phyloP scores from a whole-genome alignment of 192 early-diverging fungal genomes.

The Gryganskiella cystojenkinii region DNA sequence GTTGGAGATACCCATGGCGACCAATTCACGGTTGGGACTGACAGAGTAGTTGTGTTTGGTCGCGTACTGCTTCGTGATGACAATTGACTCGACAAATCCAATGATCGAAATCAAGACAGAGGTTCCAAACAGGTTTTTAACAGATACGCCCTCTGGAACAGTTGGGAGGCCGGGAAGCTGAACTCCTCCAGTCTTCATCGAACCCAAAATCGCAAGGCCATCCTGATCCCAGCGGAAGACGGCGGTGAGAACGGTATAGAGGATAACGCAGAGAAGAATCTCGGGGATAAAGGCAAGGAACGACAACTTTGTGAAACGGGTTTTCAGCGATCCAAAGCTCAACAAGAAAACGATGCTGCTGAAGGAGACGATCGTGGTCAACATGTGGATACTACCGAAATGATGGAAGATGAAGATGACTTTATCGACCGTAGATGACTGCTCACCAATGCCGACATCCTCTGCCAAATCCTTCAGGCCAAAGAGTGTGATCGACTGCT shows the following conservation, averaged over 20 bases:
- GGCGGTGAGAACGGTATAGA: slow-evolving; percentile 72
- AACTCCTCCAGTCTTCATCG: slow-evolving; percentile 73
- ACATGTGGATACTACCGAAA: slow-evolving; percentile 69
- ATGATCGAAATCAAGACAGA: slow-evolving; percentile 93
- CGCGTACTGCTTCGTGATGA: slow-evolving; percentile 92
- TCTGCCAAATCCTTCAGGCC: slow-evolving; percentile 63
- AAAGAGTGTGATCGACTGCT: slow-evolving; percentile 84
- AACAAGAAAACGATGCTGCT: slow-evolving; percentile 78
- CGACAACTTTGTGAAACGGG: slow-evolving; percentile 52
- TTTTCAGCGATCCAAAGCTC: slow-evolving; percentile 64
- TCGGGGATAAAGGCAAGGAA: slow-evolving; percentile 90
- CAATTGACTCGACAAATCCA: slow-evolving; percentile 98
- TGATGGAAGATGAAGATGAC: slow-evolving; percentile 74
- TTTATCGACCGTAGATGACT: slow-evolving; percentile 84
- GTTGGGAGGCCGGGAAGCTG: slow-evolving; percentile 71
- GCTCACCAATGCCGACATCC: slow-evolving; percentile 62
- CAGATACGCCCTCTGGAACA: slow-evolving; percentile 62
- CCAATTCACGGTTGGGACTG: slow-evolving; percentile 95
- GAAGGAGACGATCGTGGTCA: slow-evolving; percentile 80
- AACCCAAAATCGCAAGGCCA: slow-evolving; percentile 85
- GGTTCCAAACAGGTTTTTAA: slow-evolving; percentile 81
- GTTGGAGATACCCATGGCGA: slow-evolving; percentile 94
- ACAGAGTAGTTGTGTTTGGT: slow-evolving; percentile 92
- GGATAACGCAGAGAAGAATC: slow-evolving; percentile 87
- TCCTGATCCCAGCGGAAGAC: slow-evolving; percentile 75